Evolutionary conservation across 1,284 basidiomycete genomes (phyloP).

Genomic region (Leccinum brunneo-olivaceum): DNA sequence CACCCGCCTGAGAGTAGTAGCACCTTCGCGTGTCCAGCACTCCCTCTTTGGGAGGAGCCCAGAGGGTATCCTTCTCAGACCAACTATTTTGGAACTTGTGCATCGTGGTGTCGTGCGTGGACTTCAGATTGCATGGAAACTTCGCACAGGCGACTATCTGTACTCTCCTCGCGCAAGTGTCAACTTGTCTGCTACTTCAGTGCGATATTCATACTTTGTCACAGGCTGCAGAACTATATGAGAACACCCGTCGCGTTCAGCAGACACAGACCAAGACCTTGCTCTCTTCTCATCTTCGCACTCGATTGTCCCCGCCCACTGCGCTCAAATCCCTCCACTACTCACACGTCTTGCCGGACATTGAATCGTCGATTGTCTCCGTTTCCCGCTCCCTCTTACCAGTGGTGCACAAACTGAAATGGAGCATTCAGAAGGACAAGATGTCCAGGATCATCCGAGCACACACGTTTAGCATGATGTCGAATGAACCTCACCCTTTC

Average conservation of each 20-base stretch:
- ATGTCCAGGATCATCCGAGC: slow-evolving; percentile 47
- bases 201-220: slow-evolving; percentile 1
- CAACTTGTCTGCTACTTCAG: neutral
- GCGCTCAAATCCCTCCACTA: slow-evolving; percentile 29
- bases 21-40: slow-evolving; percentile 61
- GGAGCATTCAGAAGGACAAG: slow-evolving; percentile 50
- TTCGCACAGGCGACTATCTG: slow-evolving; percentile 58
- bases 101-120: slow-evolving; percentile 64
- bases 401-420: slow-evolving; percentile 38
- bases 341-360: slow-evolving; percentile 36
- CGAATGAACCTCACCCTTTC: slow-evolving; percentile 19
- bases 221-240: slow-evolving; percentile 40
- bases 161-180: slow-evolving; percentile 51
- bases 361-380: slow-evolving; percentile 31
- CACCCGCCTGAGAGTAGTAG: slow-evolving; percentile 50
- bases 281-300: slow-evolving; percentile 34
- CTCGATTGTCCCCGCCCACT: slow-evolving; percentile 23
- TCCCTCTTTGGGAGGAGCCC: slow-evolving; percentile 52
- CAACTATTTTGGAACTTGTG: slow-evolving; percentile 58
- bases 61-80: slow-evolving; percentile 49
- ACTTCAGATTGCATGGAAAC: slow-evolving; percentile 54
- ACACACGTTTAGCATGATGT: slow-evolving; percentile 24
- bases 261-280: slow-evolving; percentile 33
- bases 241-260: slow-evolving; percentile 34
- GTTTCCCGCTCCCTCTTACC: slow-evolving; percentile 40